Conservation (phyloP, 2,329 filamentous ascomycete species). For the Alternaria atra region DNA sequence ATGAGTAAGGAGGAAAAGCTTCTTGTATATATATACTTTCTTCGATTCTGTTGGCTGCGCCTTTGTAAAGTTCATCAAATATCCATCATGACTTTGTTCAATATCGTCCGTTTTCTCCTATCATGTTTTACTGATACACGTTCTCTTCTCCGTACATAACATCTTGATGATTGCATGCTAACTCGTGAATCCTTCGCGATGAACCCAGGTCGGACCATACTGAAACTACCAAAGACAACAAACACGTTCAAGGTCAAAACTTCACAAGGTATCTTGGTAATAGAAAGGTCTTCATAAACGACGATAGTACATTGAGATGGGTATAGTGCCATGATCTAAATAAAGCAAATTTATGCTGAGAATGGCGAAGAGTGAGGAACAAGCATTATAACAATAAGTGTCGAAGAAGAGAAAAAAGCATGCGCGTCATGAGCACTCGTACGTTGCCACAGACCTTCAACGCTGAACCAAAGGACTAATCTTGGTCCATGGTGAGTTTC, state of each 20-base stretch:
- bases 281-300: neutral
- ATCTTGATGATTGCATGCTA: too few species aligned
- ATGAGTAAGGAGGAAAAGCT: neutral
- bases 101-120: too few species aligned
- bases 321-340: constrained; percentile 18
- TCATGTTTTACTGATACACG: too few species aligned
- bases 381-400: neutral
- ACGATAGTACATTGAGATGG: constrained; percentile 9
- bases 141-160: neutral
- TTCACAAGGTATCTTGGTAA: neutral
- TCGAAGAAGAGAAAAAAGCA: neutral
- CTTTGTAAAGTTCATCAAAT: neutral
- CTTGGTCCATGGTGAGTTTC: constrained; percentile 40
- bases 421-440: constrained; percentile 3
- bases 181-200: too few species aligned
- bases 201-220: too few species aligned
- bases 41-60: constrained; percentile 9
- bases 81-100: neutral
- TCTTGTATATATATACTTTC: constrained; percentile 4
- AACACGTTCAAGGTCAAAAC: too few species aligned
- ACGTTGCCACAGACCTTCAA: neutral
- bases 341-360: constrained; percentile 4
- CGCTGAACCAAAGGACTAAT: constrained; percentile 20
- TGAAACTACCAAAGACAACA: too few species aligned
- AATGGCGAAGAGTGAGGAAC: neutral